Percentiles rank a stretch among this genome's conserved stretches.
Conservation (phyloP, 495 filamentous ascomycete genomes). For the Lepidopterella palustris region DNA sequence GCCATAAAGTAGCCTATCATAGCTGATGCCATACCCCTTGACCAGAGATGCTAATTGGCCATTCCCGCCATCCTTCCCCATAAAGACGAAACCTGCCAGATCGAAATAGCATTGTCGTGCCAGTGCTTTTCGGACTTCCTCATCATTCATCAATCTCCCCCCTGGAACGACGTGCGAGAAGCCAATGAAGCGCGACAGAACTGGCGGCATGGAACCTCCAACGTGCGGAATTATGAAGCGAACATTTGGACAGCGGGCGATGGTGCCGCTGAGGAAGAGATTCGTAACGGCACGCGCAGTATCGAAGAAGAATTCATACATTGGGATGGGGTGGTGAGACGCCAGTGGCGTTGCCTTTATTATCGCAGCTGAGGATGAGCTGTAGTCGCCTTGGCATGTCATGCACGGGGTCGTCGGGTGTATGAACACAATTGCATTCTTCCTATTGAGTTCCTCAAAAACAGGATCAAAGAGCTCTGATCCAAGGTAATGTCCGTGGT, state of each 20-base stretch:
- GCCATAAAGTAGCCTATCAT: conserved; percentile 47
- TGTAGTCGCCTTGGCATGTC: background rate
- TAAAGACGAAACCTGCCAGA: conserved; percentile 44
- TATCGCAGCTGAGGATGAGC: background rate
- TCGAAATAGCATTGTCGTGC: conserved; percentile 40
- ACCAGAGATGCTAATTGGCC: conserved; percentile 23
- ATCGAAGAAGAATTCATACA: conserved; percentile 55
- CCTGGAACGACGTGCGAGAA: conserved; percentile 32
- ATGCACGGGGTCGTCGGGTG: conserved; percentile 45
- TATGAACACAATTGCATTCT: conserved; percentile 42
- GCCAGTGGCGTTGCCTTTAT: conserved; percentile 23
- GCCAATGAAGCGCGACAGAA: conserved; percentile 40
- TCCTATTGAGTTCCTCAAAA: conserved; percentile 34
- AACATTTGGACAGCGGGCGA: conserved; percentile 41
- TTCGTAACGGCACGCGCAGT: conserved; percentile 45
- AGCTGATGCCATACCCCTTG: conserved; percentile 14
- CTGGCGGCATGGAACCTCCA: conserved; percentile 43
- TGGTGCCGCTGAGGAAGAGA: conserved; percentile 45
- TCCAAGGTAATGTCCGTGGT: conserved; percentile 48
- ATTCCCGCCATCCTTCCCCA: conserved; percentile 26
- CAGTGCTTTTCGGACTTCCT: conserved; percentile 22
- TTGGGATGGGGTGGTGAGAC: conserved; percentile 41
- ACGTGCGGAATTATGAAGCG: conserved; percentile 46
- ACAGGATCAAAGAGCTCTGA: conserved; percentile 40
- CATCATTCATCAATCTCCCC: conserved; percentile 14